These are phyloP conservation scores for Tricholoma sp. DNA, from an alignment of 768 basidiomycete species.

Conservation along the genomic window DNA sequence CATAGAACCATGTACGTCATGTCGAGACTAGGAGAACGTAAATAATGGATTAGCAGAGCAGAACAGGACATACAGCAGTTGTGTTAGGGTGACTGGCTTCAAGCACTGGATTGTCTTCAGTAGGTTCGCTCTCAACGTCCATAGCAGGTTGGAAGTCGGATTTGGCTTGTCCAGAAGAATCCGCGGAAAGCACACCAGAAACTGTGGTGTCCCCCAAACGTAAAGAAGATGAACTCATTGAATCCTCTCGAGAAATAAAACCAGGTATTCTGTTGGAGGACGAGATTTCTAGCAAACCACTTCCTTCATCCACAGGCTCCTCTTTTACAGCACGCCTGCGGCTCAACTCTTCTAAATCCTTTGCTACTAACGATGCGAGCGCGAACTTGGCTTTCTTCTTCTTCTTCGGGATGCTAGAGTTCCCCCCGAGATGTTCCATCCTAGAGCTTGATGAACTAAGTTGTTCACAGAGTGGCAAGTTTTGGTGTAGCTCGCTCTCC, in stretches of 20 bases:
- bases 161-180: not conserved
- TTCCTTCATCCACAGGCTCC: not conserved
- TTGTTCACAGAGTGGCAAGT: not conserved
- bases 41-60: too few species aligned
- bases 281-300: not conserved
- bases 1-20: not conserved
- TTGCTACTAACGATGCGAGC: conserved; percentile 9
- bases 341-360: conserved; percentile 13
- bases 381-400: conserved; percentile 10
- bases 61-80: not conserved
- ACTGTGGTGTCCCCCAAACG: not conserved
- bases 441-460: not conserved
- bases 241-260: not conserved
- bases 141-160: not conserved
- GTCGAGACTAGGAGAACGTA: not conserved
- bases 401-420: conserved; percentile 1
- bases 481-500: not conserved
- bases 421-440: not conserved
- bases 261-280: not conserved
- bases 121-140: not conserved
- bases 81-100: not conserved
- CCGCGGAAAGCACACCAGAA: not conserved
- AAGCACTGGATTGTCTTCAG: not conserved
- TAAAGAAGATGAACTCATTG: not conserved
- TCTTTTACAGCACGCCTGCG: conserved; percentile 4